Evolutionary conservation across 257 asterid genomes (phyloP).

Genomic region (Petunia secreta): DNA sequence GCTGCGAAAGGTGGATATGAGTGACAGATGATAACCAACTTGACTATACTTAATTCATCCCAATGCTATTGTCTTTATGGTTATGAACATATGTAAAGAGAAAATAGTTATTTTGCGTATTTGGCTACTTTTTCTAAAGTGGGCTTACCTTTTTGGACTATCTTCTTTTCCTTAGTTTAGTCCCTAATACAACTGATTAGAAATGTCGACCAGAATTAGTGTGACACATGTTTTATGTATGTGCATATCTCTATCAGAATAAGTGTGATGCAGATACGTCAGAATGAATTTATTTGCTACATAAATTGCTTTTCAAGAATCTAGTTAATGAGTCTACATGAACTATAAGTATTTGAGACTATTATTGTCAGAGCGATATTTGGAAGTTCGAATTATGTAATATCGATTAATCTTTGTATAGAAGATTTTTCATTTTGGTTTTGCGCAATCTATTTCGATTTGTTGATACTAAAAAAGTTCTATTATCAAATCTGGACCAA

Average conservation of each 20-base stretch:
- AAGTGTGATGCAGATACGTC: neutral
- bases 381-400: too few relatives aligned
- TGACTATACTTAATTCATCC: conserved; percentile 38
- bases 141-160: conserved; percentile 13
- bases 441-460: too few relatives aligned
- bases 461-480: too few relatives aligned
- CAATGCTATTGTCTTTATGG: conserved; percentile 50
- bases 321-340: neutral
- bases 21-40: conserved; percentile 36
- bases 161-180: neutral
- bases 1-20: conserved; percentile 31
- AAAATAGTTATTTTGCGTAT: neutral
- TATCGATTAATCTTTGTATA: too few relatives aligned
- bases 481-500: too few relatives aligned
- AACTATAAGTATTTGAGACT: neutral
- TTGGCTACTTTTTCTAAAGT: neutral
- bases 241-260: neutral
- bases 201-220: neutral
- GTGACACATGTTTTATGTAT: neutral
- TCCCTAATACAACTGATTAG: neutral
- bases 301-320: neutral
- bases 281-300: neutral
- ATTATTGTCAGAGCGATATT: too few relatives aligned
- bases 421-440: too few relatives aligned
- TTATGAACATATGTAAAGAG: conserved; percentile 29